Percentiles rank a stretch among this genome's conserved stretches.
These are phyloP conservation scores for Fusarium lyarnte DNA, from an alignment of 2,329 filamentous ascomycete genomes.

Conservation along the genomic window DNA sequence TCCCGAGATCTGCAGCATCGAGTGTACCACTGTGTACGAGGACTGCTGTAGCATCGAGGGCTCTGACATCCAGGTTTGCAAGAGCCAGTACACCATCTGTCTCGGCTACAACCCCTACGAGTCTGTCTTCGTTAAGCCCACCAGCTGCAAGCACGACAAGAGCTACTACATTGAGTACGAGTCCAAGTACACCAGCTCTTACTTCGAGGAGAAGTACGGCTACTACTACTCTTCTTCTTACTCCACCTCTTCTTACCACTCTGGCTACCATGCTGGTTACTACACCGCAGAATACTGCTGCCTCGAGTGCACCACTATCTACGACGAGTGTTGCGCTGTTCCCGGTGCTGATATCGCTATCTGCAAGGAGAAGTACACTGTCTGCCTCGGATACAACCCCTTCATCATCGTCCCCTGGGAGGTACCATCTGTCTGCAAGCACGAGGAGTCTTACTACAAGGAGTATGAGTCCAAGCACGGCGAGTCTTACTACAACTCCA, in stretches of 20 bases:
- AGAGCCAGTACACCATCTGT: constrained; percentile 16
- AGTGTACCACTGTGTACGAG: constrained; percentile 29
- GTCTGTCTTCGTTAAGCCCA: background rate
- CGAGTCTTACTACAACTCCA: constrained; percentile 8
- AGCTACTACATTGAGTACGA: constrained; percentile 27
- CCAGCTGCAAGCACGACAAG: constrained; percentile 27
- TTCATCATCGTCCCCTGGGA: constrained; percentile 1
- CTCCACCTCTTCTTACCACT: background rate
- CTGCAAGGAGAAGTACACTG: constrained; percentile 24
- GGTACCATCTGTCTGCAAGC: constrained; percentile 24
- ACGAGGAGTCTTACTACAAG: constrained; percentile 24
- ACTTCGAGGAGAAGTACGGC: constrained; percentile 15
- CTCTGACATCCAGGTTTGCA: constrained; percentile 8
- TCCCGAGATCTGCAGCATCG: constrained; percentile 15
- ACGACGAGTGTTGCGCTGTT: constrained; percentile 21
- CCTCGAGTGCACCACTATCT: constrained; percentile 23
- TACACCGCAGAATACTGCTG: constrained; percentile 32
- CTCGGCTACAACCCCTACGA: constrained; percentile 30
- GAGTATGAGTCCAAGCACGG: constrained; percentile 15
- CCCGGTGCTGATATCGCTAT: constrained; percentile 7
- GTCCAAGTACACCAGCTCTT: constrained; percentile 7
- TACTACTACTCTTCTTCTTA: background rate
- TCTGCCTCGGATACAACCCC: constrained; percentile 29
- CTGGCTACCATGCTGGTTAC: constrained; percentile 13
- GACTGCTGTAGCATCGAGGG: constrained; percentile 12